Conservation (phyloP, 2,329 filamentous ascomycete species). For the Aspergillus versicolor region DNA sequence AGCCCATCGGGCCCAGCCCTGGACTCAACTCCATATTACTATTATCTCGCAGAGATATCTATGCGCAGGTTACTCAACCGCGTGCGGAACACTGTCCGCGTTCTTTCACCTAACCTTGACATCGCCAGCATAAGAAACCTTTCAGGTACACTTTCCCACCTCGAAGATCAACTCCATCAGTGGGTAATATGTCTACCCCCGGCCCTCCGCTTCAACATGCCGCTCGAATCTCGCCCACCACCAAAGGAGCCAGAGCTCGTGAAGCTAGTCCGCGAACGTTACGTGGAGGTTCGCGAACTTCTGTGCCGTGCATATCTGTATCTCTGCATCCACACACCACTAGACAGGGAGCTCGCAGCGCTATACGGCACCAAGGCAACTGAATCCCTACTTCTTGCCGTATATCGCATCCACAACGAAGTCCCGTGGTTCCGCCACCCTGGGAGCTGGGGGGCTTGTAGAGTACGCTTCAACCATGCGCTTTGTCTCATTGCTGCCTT, state of each 20-base stretch:
- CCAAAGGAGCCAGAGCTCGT: constrained; percentile 23
- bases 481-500: constrained; percentile 25
- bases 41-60: constrained; percentile 28
- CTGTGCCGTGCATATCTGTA: constrained; percentile 26
- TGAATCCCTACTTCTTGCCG: constrained; percentile 20
- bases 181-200: constrained; percentile 25
- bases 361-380: constrained; percentile 23
- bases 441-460: constrained; percentile 26
- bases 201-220: constrained; percentile 24
- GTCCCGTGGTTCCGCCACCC: constrained; percentile 27
- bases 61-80: constrained; percentile 34
- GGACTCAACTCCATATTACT: constrained; percentile 25
- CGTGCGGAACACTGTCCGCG: constrained; percentile 22
- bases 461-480: constrained; percentile 27
- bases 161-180: constrained; percentile 25
- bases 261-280: constrained; percentile 25
- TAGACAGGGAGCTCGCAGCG: constrained; percentile 17
- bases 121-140: constrained; percentile 16
- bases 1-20: constrained; percentile 16
- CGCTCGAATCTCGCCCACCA: constrained; percentile 17
- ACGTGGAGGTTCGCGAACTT: constrained; percentile 27
- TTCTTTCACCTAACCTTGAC: constrained; percentile 20
- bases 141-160: constrained; percentile 18
- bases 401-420: constrained; percentile 27
- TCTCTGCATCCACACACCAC: constrained; percentile 22